phyloP scores from a whole-genome alignment of 2,329 filamentous ascomycete species.

The Huntiella omanensis region DNA sequence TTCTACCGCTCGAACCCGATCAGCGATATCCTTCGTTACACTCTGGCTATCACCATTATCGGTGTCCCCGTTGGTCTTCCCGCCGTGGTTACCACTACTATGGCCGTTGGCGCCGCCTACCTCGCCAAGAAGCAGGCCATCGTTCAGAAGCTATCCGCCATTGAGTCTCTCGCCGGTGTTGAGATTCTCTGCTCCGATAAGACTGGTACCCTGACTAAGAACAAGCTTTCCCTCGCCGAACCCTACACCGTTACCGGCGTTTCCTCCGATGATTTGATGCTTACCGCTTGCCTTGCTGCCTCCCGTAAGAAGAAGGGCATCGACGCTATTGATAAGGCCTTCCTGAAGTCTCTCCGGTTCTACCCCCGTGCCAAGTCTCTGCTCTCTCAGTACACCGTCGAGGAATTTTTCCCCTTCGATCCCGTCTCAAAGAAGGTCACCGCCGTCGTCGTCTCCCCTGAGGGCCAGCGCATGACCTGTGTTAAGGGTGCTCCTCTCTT shows the following conservation, averaged over 20 bases:
- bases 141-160: no score
- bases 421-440: constrained; percentile 87
- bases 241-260: no score
- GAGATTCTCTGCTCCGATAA: no score
- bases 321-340: no score
- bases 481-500: constrained; percentile 83
- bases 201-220: no score
- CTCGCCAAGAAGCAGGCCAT: no score
- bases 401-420: constrained; percentile 26
- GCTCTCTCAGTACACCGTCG: constrained; percentile 65
- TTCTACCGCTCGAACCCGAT: constrained; percentile 79
- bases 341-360: constrained; percentile 66
- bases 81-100: constrained; percentile 82
- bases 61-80: constrained; percentile 87
- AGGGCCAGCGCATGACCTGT: constrained; percentile 70
- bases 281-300: no score
- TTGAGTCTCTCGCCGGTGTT: no score
- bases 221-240: no score
- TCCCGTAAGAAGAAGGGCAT: no score
- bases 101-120: constrained; percentile 70
- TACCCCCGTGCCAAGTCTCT: constrained; percentile 69
- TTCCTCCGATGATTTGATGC: no score
- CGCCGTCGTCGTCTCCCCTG: constrained; percentile 63
- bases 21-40: constrained; percentile 63
- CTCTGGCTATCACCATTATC: constrained; percentile 75